phyloP scores from a whole-genome alignment of 768 basidiomycete genomes.

The Vararia minispora region DNA sequence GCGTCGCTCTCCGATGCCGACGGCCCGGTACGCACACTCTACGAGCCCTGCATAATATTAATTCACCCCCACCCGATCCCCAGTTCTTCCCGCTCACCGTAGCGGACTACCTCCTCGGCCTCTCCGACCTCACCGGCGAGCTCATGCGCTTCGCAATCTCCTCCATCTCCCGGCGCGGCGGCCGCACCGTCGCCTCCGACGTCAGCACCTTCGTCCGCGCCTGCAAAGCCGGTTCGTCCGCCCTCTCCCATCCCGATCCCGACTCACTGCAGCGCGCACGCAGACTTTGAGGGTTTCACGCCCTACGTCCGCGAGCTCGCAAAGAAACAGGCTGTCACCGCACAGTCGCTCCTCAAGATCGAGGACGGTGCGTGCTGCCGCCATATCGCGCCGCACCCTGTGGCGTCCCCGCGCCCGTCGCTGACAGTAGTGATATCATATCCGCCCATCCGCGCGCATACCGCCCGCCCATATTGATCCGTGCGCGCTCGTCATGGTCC shows the following conservation, averaged over 20 bases:
- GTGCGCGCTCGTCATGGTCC: too few relatives aligned
- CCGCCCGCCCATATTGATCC: too few relatives aligned
- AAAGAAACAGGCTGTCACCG: slow-evolving; percentile 83
- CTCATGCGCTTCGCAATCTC: slow-evolving; percentile 94
- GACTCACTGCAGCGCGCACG: background rate
- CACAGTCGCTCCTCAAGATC: slow-evolving; percentile 86
- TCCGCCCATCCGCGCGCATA: too few relatives aligned
- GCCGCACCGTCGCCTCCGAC: slow-evolving; percentile 46
- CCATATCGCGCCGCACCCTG: background rate
- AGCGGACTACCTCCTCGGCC: slow-evolving; percentile 83
- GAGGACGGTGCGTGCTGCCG: slow-evolving; percentile 83
- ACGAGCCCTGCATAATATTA: background rate
- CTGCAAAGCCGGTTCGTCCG: slow-evolving; percentile 54
- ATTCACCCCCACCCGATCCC: slow-evolving; percentile 3
- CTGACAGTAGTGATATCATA: too few relatives aligned
- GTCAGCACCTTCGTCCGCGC: slow-evolving; percentile 62
- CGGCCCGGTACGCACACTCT: slow-evolving; percentile 46
- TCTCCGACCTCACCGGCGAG: slow-evolving; percentile 94
- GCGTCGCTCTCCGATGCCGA: slow-evolving; percentile 45
- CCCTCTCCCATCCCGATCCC: background rate
- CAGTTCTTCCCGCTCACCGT: slow-evolving; percentile 71
- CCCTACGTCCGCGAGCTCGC: slow-evolving; percentile 60
- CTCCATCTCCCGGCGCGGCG: slow-evolving; percentile 56
- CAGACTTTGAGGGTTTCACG: slow-evolving; percentile 73
- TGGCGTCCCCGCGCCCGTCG: too few relatives aligned